A percentile compares a stretch with the other conserved stretches of the same genome.
phyloP scores from a whole-genome alignment of 164 flowering plant species.

The Stephania cephalantha region DNA sequence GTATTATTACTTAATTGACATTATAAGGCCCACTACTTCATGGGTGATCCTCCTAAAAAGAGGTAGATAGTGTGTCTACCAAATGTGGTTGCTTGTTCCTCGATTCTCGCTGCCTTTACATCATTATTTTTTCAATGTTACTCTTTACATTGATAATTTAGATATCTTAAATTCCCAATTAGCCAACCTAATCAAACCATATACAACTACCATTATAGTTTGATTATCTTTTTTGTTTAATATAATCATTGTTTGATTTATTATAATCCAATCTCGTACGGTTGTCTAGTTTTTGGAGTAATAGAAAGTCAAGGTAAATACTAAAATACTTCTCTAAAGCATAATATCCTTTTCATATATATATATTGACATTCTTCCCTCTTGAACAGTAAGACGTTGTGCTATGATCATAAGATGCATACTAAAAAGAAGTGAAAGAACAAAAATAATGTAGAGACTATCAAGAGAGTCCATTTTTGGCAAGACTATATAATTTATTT shows the following conservation, averaged over 20 bases:
- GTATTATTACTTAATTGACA: neutral
- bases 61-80: constrained; percentile 7
- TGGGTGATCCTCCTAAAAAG: constrained; percentile 3
- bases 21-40: neutral
- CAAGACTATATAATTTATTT: no score
- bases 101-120: neutral
- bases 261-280: neutral
- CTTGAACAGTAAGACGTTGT: neutral
- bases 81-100: constrained; percentile 6
- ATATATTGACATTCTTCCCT: neutral
- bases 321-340: neutral
- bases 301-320: neutral
- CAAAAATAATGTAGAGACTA: neutral
- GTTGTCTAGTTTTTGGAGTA: neutral
- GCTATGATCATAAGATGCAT: neutral
- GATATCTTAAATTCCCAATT: neutral
- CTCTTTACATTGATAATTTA: neutral
- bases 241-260: neutral
- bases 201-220: no score
- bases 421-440: neutral
- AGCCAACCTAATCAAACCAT: neutral
- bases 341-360: neutral
- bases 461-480: no score
- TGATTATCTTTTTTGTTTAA: no score
- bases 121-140: neutral